A percentile compares a stretch with the other conserved stretches of the same genome.
phyloP scores from a whole-genome alignment of 495 filamentous ascomycete species.

The Aspergillus biplanus region DNA sequence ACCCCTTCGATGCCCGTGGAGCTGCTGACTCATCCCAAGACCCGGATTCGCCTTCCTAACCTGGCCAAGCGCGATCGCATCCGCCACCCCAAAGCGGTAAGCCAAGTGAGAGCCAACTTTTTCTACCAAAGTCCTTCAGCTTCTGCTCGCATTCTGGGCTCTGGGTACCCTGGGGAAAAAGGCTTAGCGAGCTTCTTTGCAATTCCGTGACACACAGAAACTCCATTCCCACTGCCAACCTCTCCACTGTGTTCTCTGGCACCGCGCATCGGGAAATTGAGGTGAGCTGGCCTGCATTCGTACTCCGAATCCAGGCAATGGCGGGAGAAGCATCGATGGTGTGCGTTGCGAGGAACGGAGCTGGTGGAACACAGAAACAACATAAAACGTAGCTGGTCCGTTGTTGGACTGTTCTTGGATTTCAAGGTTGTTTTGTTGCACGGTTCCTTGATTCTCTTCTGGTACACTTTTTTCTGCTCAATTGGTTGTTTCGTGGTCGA shows the following conservation, averaged over 20 bases:
- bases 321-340: background rate
- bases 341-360: background rate
- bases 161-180: background rate
- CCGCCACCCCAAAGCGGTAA: too few species aligned
- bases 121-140: too few species aligned
- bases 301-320: background rate
- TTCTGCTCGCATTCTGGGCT: too few species aligned
- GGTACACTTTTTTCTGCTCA: too few species aligned
- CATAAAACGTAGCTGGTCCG: background rate
- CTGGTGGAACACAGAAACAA: background rate
- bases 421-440: too few species aligned
- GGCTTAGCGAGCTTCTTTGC: background rate
- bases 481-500: too few species aligned
- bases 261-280: background rate
- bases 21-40: too few species aligned
- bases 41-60: too few species aligned
- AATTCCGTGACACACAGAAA: slow-evolving; percentile 3
- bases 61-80: too few species aligned
- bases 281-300: background rate
- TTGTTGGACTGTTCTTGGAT: background rate
- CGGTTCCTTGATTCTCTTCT: too few species aligned
- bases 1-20: too few species aligned
- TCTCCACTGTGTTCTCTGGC: background rate
- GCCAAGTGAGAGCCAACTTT: background rate
- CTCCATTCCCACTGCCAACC: background rate